Evolutionary conservation across 176 grass and related monocot species (phyloP).

Genomic region (Aegilops speltoides): DNA sequence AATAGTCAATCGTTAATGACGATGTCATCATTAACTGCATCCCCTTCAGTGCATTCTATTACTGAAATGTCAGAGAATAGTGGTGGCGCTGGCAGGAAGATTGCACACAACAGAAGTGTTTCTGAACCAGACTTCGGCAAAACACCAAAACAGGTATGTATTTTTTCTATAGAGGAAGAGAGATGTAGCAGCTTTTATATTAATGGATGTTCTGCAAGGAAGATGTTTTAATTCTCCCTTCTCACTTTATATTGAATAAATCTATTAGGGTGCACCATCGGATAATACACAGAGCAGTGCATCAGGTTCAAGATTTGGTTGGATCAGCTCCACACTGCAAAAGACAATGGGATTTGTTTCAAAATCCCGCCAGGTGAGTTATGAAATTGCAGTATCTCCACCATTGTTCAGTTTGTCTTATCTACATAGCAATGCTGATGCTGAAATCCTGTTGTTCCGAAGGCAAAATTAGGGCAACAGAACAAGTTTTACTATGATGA

Average conservation of each 20-base stretch:
- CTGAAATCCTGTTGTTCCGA: constrained; percentile 13
- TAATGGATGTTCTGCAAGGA: background rate
- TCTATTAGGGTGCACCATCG: constrained; percentile 51
- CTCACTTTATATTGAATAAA: constrained; percentile 25
- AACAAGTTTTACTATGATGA: constrained; percentile 99
- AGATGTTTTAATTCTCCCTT: background rate
- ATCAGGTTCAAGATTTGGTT: constrained; percentile 75
- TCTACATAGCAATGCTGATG: background rate
- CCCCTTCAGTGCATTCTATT: constrained; percentile 73
- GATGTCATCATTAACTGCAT: constrained; percentile 75
- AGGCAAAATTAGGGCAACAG: constrained; percentile 90
- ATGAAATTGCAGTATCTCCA: background rate
- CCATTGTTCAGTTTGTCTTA: background rate
- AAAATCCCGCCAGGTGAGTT: constrained; percentile 73
- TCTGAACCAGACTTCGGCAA: constrained; percentile 94
- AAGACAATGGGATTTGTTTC: constrained; percentile 84
- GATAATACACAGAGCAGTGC: constrained; percentile 49
- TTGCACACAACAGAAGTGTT: constrained; percentile 82
- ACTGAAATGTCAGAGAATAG: constrained; percentile 54
- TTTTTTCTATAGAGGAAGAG: constrained; percentile 2
- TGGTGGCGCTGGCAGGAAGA: constrained; percentile 52
- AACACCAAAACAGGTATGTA: constrained; percentile 76
- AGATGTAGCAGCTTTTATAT: constrained; percentile 4
- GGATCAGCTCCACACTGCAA: constrained; percentile 71
- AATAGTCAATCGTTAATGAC: constrained; percentile 83